phyloP scores from a whole-genome alignment of 2,329 filamentous ascomycete genomes.

The Trichoderma sp. region DNA sequence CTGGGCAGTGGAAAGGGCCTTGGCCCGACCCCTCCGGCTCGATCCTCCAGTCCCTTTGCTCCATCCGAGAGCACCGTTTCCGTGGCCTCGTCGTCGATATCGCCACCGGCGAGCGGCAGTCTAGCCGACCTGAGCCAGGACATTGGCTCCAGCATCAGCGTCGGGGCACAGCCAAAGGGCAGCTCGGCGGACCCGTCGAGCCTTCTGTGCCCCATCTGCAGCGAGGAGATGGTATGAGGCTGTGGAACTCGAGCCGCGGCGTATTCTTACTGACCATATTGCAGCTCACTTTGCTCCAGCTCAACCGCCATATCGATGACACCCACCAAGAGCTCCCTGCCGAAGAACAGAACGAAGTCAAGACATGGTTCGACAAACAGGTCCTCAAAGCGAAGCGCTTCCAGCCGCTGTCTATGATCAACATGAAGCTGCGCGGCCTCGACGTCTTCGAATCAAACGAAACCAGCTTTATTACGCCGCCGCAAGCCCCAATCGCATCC shows the following conservation, averaged over 20 bases:
- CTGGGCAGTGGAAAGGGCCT: conserved; percentile 84
- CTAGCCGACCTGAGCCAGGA: conserved; percentile 74
- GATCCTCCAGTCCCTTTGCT: conserved; percentile 52
- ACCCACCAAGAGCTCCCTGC: conserved; percentile 86
- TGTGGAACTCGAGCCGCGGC: not conserved
- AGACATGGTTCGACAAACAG: conserved; percentile 95
- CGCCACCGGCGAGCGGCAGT: conserved; percentile 61
- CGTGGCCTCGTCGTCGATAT: conserved; percentile 69
- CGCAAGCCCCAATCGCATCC: conserved; percentile 33
- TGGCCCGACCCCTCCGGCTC: conserved; percentile 59
- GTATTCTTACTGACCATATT: conserved; percentile 2
- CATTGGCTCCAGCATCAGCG: conserved; percentile 76
- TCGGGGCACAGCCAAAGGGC: conserved; percentile 58
- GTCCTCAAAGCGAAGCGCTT: conserved; percentile 92
- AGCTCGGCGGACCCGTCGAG: conserved; percentile 53
- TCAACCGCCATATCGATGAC: conserved; percentile 86
- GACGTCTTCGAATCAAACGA: conserved; percentile 95
- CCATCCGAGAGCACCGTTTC: conserved; percentile 74
- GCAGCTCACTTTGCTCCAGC: conserved; percentile 85
- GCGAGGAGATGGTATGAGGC: conserved; percentile 84
- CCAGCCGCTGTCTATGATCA: conserved; percentile 85
- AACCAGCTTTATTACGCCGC: conserved; percentile 46
- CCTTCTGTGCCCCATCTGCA: conserved; percentile 95
- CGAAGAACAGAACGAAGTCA: conserved; percentile 88
- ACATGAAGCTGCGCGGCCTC: conserved; percentile 88